A percentile compares a stretch with the other conserved stretches of the same genome.
phyloP scores from a whole-genome alignment of 768 basidiomycete genomes.

The Agrocybe pediades region DNA sequence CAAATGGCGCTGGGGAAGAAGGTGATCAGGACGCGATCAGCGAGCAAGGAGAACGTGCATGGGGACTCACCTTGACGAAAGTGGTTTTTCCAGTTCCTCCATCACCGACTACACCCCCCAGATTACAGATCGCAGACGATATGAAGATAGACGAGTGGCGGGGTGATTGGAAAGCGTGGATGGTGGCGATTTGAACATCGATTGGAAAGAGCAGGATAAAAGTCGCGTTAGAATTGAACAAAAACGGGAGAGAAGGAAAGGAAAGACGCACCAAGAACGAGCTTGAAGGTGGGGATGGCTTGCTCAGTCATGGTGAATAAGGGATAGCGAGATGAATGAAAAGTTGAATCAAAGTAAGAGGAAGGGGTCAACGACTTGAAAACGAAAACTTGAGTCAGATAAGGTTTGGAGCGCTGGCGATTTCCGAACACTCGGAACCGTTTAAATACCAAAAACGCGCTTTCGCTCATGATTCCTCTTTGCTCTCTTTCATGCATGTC shows the following conservation, averaged over 20 bases:
- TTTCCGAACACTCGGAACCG: slow-evolving; percentile 34
- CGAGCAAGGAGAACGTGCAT: slow-evolving; percentile 12
- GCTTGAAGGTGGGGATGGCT: slow-evolving; percentile 90
- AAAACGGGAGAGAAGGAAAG: slow-evolving; percentile 11
- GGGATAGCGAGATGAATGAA: slow-evolving; percentile 17
- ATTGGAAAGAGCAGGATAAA: slow-evolving; percentile 46
- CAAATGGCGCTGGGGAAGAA: slow-evolving; percentile 78
- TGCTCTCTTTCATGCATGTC: neutral
- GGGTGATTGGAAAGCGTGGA: slow-evolving; percentile 21
- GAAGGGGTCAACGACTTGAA: slow-evolving; percentile 26
- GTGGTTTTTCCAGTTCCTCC: slow-evolving; percentile 98
- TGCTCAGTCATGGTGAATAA: slow-evolving; percentile 42
- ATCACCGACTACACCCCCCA: slow-evolving; percentile 71
- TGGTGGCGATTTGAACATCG: slow-evolving; percentile 45
- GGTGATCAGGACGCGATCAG: slow-evolving; percentile 63
- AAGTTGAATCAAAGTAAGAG: slow-evolving; percentile 11
- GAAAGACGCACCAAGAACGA: slow-evolving; percentile 79
- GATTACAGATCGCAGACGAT: slow-evolving; percentile 17
- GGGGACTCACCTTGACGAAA: slow-evolving; percentile 83
- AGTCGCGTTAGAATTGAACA: slow-evolving; percentile 28
- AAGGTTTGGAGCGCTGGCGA: slow-evolving; percentile 42
- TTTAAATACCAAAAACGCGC: neutral
- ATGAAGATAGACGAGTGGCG: slow-evolving; percentile 16
- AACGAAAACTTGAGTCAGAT: slow-evolving; percentile 39
- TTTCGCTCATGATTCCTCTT: neutral